Conservation (phyloP, 108 stramenopile genomes). For the Fistulifera solaris region DNA sequence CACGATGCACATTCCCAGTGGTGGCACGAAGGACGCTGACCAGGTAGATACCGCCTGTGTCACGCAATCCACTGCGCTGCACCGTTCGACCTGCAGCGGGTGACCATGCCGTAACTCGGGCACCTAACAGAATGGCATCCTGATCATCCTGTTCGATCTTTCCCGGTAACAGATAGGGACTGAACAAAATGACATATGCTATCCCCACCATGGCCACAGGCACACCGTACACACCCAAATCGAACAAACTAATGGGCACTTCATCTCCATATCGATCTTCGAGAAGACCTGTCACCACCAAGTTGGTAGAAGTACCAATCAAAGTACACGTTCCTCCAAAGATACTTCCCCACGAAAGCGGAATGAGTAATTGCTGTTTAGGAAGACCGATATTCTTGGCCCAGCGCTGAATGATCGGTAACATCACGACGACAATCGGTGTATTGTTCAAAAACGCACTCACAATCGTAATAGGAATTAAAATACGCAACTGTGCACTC, state of each 20-base stretch:
- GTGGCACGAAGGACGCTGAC: conserved; percentile 73
- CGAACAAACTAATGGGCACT: conserved; percentile 60
- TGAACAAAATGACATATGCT: conserved; percentile 55
- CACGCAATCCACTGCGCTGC: conserved; percentile 63
- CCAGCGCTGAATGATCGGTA: conserved; percentile 82
- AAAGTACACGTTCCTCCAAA: conserved; percentile 84
- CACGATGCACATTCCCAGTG: conserved; percentile 75
- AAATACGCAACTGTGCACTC: conserved; percentile 62
- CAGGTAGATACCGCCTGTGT: conserved; percentile 73
- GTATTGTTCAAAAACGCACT: conserved; percentile 89
- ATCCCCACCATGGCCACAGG: conserved; percentile 65
- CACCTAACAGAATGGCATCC: conserved; percentile 62
- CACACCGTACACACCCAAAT: conserved; percentile 68
- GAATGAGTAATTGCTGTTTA: conserved; percentile 68
- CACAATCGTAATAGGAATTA: conserved; percentile 45
- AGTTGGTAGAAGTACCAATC: conserved; percentile 84
- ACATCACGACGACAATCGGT: conserved; percentile 83
- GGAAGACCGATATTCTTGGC: conserved; percentile 43
- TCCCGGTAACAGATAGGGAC: conserved; percentile 61
- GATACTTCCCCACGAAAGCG: conserved; percentile 76
- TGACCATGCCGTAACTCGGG: conserved; percentile 64
- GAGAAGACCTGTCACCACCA: conserved; percentile 69
- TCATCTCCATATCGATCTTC: conserved; percentile 36
- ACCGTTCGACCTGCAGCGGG: conserved; percentile 67
- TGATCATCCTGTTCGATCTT: conserved; percentile 22